Evolutionary conservation across 805 yeast species (phyloP).

Genomic region (Ogataea trehalophila): DNA sequence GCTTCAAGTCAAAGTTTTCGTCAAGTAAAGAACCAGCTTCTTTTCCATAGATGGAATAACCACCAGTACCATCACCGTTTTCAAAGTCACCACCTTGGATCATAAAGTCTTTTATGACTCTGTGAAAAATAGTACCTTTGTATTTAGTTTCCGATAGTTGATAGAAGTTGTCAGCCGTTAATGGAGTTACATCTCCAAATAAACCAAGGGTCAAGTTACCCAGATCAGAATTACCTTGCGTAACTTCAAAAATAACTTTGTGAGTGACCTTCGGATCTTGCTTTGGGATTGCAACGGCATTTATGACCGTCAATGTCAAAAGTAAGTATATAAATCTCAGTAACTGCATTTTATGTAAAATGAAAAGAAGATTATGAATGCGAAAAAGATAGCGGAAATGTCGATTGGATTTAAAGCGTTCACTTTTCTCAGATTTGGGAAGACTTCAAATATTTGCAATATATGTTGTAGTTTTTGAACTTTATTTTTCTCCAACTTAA

Average conservation of each 20-base stretch:
- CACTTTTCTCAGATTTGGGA: no score
- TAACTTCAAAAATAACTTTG: conserved; percentile 37
- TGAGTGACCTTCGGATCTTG: conserved; percentile 50
- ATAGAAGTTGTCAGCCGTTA: conserved; percentile 56
- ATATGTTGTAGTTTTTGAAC: no score
- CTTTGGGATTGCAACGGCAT: conserved; percentile 2
- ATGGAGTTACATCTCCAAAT: conserved; percentile 63
- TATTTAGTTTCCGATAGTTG: conserved; percentile 46
- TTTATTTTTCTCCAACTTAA: no score
- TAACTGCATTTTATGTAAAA: not conserved
- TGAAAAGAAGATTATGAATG: not conserved
- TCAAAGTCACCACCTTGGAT: conserved; percentile 88
- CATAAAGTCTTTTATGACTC: conserved; percentile 69
- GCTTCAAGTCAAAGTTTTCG: conserved; percentile 56
- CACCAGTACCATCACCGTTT: conserved; percentile 63
- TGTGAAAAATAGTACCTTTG: conserved; percentile 60
- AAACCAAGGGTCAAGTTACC: conserved; percentile 54
- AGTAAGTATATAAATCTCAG: not conserved
- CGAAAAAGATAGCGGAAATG: not conserved
- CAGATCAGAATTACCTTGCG: conserved; percentile 26
- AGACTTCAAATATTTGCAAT: no score
- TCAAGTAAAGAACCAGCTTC: conserved; percentile 51
- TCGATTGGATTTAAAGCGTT: not conserved
- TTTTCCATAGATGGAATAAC: conserved; percentile 72
- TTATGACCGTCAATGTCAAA: not conserved